Conservation (phyloP, 2,329 filamentous ascomycete genomes). For the Xylariales sp. region DNA sequence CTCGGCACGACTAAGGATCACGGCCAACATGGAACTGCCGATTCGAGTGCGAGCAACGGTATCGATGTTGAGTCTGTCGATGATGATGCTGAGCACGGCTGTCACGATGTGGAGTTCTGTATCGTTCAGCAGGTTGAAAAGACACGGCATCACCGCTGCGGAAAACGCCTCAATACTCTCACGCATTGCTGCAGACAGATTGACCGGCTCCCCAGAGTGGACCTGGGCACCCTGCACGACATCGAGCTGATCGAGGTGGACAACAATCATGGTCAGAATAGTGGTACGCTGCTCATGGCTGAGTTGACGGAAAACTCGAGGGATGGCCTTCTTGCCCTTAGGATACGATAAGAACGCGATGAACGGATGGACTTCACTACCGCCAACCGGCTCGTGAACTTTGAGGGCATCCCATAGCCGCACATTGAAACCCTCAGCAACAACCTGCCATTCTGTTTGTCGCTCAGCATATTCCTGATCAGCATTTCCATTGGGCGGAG, state of each 20-base stretch:
- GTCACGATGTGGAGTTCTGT: constrained; percentile 87
- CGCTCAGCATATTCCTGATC: constrained; percentile 66
- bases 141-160: constrained; percentile 78
- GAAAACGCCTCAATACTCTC: constrained; percentile 93
- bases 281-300: constrained; percentile 90
- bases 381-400: constrained; percentile 85
- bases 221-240: constrained; percentile 80
- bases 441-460: constrained; percentile 76
- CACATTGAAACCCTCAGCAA: constrained; percentile 65
- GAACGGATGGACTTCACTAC: constrained; percentile 79
- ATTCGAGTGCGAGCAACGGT: constrained; percentile 82
- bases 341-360: constrained; percentile 91
- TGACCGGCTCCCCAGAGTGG: constrained; percentile 63
- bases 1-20: constrained; percentile 90
- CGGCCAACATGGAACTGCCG: constrained; percentile 84
- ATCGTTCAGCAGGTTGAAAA: constrained; percentile 87
- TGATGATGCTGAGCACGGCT: constrained; percentile 79
- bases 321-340: constrained; percentile 95
- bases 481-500: constrained; percentile 53
- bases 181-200: constrained; percentile 68
- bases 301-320: constrained; percentile 90
- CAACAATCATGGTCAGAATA: constrained; percentile 90
- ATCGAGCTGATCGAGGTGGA: constrained; percentile 87
- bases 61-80: constrained; percentile 76
- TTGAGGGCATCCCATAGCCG: constrained; percentile 83